These are phyloP conservation scores for Aspergillus indologenus DNA, from an alignment of 495 filamentous ascomycete genomes.

Conservation along the genomic window DNA sequence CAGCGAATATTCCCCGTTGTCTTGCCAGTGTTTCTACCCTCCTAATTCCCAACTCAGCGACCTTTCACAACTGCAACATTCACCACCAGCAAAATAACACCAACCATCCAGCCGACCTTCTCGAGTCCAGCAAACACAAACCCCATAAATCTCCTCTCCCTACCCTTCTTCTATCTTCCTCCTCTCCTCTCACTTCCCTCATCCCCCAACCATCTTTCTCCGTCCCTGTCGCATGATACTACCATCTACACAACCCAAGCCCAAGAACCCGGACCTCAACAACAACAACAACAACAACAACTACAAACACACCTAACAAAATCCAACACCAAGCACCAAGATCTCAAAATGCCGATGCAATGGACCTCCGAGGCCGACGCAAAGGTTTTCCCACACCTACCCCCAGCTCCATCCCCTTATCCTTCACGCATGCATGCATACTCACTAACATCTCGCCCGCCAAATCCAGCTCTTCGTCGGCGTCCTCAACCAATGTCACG, in stretches of 20 bases:
- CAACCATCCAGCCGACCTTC: not conserved
- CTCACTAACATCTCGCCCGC: not conserved
- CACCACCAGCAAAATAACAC: not conserved
- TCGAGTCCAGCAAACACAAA: not conserved
- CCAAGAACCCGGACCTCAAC: too few species aligned
- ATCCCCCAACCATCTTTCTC: not conserved
- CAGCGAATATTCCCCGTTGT: too few species aligned
- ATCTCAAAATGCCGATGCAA: not conserved
- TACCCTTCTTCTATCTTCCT: not conserved
- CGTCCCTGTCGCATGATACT: not conserved
- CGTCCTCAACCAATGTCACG: slow-evolving; percentile 3
- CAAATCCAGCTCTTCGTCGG: slow-evolving; percentile 6
- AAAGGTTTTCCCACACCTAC: not conserved
- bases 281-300: not conserved
- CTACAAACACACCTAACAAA: not conserved
- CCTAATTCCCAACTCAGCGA: too few species aligned
- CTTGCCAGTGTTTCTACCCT: too few species aligned
- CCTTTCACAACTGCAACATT: too few species aligned
- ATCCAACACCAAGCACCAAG: not conserved
- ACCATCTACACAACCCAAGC: not conserved
- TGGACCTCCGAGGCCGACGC: slow-evolving; percentile 9
- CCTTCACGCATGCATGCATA: too few species aligned
- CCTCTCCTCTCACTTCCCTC: not conserved
- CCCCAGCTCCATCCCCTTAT: not conserved
- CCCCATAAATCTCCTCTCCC: not conserved